These are phyloP conservation scores for Aspergillus clavatus DNA, from an alignment of 2,329 filamentous ascomycete species.

Conservation along the genomic window DNA sequence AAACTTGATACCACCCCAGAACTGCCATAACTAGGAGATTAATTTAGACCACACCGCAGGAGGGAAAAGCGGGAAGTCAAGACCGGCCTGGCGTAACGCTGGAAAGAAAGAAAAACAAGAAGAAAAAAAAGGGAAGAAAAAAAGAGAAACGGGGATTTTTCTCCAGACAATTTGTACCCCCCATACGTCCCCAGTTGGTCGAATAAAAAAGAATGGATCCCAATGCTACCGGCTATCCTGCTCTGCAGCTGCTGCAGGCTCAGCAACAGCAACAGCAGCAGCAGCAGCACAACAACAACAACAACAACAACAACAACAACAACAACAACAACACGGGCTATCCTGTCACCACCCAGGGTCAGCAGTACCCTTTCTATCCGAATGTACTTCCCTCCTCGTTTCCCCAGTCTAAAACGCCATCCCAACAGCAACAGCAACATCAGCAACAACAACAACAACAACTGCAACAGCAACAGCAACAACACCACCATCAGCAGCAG, in stretches of 20 bases:
- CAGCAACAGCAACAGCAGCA: too few species aligned
- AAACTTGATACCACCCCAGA: too few species aligned
- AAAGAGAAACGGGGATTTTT: too few species aligned
- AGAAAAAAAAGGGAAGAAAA: too few species aligned
- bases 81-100: not conserved
- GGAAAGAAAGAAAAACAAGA: not conserved
- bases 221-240: slow-evolving; percentile 26
- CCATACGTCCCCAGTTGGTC: not conserved
- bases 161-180: not conserved
- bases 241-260: slow-evolving; percentile 15
- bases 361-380: slow-evolving; percentile 35
- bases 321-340: slow-evolving; percentile 28
- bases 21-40: not conserved
- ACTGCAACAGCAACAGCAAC: slow-evolving; percentile 30
- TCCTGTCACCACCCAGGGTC: slow-evolving; percentile 31
- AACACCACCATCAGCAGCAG: slow-evolving; percentile 23
- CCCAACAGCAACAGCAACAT: slow-evolving; percentile 26
- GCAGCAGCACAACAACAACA: too few species aligned
- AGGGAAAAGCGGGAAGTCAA: not conserved
- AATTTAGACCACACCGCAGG: not conserved
- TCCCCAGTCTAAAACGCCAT: slow-evolving; percentile 30
- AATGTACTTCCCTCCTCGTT: slow-evolving; percentile 27
- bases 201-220: slow-evolving; percentile 24
- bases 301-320: slow-evolving; percentile 16
- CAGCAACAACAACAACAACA: slow-evolving; percentile 32